Evolutionary conservation across 352 stramenopile species (phyloP).

Genomic region (Phytopythium helicoides): DNA sequence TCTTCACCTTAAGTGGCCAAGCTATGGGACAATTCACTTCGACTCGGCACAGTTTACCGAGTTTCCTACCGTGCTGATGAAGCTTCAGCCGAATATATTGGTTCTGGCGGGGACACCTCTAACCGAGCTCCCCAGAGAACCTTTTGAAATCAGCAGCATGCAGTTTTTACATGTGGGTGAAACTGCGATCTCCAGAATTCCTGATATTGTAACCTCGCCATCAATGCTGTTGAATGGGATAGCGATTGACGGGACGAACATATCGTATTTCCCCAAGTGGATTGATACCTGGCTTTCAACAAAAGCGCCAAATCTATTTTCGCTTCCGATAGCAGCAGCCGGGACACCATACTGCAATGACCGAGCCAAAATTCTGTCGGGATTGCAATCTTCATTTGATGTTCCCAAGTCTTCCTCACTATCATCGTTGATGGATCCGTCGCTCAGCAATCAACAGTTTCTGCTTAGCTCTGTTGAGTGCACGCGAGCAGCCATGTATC

Average conservation of each 20-base stretch:
- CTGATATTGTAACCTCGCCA: conserved; percentile 8
- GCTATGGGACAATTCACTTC: conserved; percentile 17
- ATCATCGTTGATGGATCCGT: conserved; percentile 2
- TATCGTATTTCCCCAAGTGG: conserved; percentile 1
- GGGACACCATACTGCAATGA: neutral
- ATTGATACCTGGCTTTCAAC: neutral
- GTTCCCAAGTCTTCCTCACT: neutral
- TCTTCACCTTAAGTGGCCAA: conserved; percentile 27
- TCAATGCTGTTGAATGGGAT: neutral
- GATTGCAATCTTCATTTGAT: neutral
- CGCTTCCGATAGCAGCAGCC: neutral
- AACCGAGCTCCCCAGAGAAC: conserved; percentile 13
- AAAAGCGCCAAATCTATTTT: neutral
- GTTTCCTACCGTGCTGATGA: conserved; percentile 19
- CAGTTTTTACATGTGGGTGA: conserved; percentile 22
- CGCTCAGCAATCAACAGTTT: neutral
- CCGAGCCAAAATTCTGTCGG: neutral
- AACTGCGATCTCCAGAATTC: conserved; percentile 16
- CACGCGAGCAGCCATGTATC: neutral
- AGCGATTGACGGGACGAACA: neutral
- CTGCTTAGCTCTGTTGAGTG: neutral
- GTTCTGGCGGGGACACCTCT: conserved; percentile 20
- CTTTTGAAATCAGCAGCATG: conserved; percentile 22
- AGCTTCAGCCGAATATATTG: conserved; percentile 12
- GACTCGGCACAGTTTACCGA: conserved; percentile 18